Evolutionary conservation across 2,329 filamentous ascomycete species (phyloP).

Genomic region (Talaromyces sp.): DNA sequence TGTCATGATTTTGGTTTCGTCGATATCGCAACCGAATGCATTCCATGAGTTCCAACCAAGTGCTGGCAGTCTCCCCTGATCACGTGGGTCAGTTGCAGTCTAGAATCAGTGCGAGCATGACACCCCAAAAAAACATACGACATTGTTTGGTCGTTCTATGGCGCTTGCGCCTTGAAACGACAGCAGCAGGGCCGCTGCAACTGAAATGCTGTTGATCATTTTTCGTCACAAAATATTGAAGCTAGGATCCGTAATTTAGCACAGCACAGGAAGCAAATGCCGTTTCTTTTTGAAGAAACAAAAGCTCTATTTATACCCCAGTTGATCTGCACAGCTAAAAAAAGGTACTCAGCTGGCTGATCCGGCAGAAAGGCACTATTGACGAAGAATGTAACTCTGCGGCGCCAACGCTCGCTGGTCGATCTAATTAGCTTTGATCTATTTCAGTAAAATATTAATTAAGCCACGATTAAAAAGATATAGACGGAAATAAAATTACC

Average conservation of each 20-base stretch:
- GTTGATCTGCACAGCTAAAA: background rate
- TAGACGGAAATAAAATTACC: background rate
- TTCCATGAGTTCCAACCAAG: conserved; percentile 47
- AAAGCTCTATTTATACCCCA: background rate
- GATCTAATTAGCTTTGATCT: background rate
- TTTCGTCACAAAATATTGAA: background rate
- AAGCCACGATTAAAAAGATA: background rate
- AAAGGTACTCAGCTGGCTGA: background rate
- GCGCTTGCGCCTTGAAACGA: conserved; percentile 18
- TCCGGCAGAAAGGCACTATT: background rate
- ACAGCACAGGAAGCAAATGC: background rate
- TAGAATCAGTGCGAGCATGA: background rate
- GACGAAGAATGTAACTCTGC: background rate
- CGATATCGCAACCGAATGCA: conserved; percentile 46
- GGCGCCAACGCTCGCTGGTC: background rate
- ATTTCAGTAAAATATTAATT: background rate
- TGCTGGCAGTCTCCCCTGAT: conserved; percentile 25
- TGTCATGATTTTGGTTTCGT: conserved; percentile 42
- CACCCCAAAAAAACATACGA: conserved; percentile 18
- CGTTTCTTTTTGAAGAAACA: background rate
- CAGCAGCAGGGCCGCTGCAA: conserved; percentile 14
- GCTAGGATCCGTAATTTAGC: background rate
- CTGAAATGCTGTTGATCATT: background rate
- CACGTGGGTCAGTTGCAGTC: background rate
- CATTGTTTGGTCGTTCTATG: conserved; percentile 22